Percentiles rank a stretch among this genome's conserved stretches.
Conservation (phyloP, 2,329 filamentous ascomycete species). For the Pezicula carpinea region DNA sequence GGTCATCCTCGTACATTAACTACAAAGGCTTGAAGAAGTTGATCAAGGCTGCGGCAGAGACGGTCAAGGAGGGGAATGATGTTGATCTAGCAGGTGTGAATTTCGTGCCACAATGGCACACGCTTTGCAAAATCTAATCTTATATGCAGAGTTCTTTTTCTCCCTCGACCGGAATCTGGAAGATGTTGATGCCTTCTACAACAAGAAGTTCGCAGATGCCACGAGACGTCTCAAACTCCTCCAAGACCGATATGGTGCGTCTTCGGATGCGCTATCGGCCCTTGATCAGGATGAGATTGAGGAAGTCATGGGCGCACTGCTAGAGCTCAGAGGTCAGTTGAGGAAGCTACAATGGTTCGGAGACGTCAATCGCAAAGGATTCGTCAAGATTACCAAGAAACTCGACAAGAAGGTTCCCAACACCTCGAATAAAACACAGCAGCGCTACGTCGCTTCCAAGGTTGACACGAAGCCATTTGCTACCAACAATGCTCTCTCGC, state of each 20-base stretch:
- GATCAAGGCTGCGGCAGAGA: conserved; percentile 70
- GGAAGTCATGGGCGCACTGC: conserved; percentile 82
- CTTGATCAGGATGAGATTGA: conserved; percentile 87
- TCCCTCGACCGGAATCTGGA: conserved; percentile 95
- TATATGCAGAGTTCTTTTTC: conserved; percentile 83
- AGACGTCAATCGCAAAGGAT: conserved; percentile 91
- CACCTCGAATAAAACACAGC: conserved; percentile 62
- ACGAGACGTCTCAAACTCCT: conserved; percentile 80
- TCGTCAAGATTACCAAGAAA: conserved; percentile 99
- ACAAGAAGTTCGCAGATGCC: conserved; percentile 86
- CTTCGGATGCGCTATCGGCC: conserved; percentile 61
- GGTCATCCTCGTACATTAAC: conserved; percentile 79
- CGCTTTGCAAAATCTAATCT: conserved; percentile 31
- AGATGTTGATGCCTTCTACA: conserved; percentile 94
- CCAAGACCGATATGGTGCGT: conserved; percentile 79
- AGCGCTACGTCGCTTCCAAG: conserved; percentile 82
- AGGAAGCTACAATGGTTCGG: conserved; percentile 97
- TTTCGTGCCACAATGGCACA: conserved; percentile 27
- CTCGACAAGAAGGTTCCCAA: conserved; percentile 88
- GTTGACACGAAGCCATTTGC: conserved; percentile 87
- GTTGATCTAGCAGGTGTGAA: conserved; percentile 86
- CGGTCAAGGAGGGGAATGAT: conserved; percentile 62
- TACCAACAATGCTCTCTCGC: conserved; percentile 58
- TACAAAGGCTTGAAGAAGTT: conserved; percentile 94
- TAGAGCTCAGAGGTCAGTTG: conserved; percentile 82